Evolutionary conservation across 768 basidiomycete genomes (phyloP), one percentile per base, ranked within the genome.

Genomic region (Naganishia vaughanmartiniae): DNA sequence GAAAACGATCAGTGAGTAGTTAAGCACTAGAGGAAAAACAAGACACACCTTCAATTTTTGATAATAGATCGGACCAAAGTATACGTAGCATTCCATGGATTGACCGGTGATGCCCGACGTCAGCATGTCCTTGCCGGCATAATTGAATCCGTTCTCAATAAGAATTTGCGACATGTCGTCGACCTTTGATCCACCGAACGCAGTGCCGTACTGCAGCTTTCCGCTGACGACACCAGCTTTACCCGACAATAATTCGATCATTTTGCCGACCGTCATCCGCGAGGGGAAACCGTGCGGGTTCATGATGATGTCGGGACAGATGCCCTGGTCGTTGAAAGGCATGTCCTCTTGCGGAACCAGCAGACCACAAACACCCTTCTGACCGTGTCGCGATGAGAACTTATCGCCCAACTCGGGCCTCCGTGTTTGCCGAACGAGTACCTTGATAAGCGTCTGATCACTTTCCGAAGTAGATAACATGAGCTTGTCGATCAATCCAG

Each of bases 251-350:
- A 97, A 84, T 82, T 99, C 96, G 66, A 99, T 96, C 96, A 99
- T 99, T 84, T 99, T 99, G 58, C 96, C 96, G 33, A 99, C 96
- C 30, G 96, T 99, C 93, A 94, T 97, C 66, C 42, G 51, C 69
- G 92, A 95, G 5, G 96, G 96, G 85, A 99, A 98, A 77, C 96
- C 96, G 82, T 99, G 96, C 3, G 96, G 96, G 80, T 99, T 99
- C 95, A 99, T 98, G 83, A 99, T 96, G 21, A 94, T 92, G 82
- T 99, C 95, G 90, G 81, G 94, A 76, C 86, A 88, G 74, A 97
- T 93, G 28, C 96, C 96, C 80, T 93, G 90, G 82, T 98, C 94
- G 76, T 96, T 96, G 85, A 99, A 99, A 1, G 95, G 96, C 92
- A 99, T 89, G 82, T 99, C 96, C 76, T 93, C 93, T 77, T 99